These are phyloP conservation scores for Backusella morwellensis DNA, from an alignment of 192 early-diverging fungal species.

Conservation along the genomic window DNA sequence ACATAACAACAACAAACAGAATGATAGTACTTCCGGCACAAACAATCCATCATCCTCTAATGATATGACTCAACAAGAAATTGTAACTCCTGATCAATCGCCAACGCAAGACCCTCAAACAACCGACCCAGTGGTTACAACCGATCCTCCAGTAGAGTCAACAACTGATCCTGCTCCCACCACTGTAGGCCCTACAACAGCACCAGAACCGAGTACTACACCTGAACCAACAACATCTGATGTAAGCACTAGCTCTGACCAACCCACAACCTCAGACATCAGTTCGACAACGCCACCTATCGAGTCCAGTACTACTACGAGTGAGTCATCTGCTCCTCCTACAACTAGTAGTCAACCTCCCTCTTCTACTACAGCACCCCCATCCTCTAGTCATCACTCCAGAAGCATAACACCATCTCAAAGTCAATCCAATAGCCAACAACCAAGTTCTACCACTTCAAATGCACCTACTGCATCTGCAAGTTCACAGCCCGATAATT, in stretches of 20 bases:
- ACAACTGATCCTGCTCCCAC: conserved; percentile 1
- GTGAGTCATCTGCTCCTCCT: not conserved
- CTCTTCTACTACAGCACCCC: not conserved
- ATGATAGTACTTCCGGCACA: not conserved
- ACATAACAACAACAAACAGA: not conserved
- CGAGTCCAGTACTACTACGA: not conserved
- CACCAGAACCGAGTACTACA: not conserved
- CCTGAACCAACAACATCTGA: not conserved
- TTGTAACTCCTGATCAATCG: not conserved
- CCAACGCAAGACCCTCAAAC: not conserved
- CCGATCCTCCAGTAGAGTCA: not conserved
- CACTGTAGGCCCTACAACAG: not conserved
- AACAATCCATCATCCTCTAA: not conserved
- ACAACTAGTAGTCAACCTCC: not conserved
- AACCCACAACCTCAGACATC: not conserved
- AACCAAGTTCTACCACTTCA: not conserved
- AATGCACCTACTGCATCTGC: not conserved
- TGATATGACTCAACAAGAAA: not conserved
- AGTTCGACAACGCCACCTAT: conserved; percentile 6
- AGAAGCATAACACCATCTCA: not conserved
- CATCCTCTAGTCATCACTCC: not conserved
- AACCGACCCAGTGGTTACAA: not conserved
- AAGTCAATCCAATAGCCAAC: not conserved
- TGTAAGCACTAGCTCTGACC: not conserved
- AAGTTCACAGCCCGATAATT: not conserved